Evolutionary conservation across 495 filamentous ascomycete genomes (phyloP).

Genomic region (Daldinia caldariorum): DNA sequence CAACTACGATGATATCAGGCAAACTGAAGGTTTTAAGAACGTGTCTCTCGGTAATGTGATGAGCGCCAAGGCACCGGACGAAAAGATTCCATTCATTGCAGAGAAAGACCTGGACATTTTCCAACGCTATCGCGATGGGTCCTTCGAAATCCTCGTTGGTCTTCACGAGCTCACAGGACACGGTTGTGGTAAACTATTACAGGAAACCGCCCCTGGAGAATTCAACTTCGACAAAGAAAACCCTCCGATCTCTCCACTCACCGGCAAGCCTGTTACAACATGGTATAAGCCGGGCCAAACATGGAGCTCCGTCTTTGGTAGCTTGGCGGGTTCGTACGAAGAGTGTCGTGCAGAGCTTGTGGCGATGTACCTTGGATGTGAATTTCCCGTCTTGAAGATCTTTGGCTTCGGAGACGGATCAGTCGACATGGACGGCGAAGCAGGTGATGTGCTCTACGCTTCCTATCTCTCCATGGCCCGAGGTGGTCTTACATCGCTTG

Average conservation of each 20-base stretch:
- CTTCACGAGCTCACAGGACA: conserved; percentile 96
- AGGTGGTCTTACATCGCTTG: conserved; percentile 82
- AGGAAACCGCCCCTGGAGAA: conserved; percentile 80
- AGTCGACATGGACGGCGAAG: conserved; percentile 73
- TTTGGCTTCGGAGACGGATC: conserved; percentile 88
- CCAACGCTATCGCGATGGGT: conserved; percentile 78
- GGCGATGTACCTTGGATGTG: conserved; percentile 90
- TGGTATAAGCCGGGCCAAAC: conserved; percentile 96
- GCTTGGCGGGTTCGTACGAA: conserved; percentile 86
- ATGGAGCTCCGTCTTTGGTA: conserved; percentile 91
- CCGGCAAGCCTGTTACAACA: conserved; percentile 76
- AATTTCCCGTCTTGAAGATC: conserved; percentile 86
- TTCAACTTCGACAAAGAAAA: conserved; percentile 88
- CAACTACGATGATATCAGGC: conserved; percentile 95
- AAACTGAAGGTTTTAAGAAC: conserved; percentile 97
- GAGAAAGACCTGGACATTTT: conserved; percentile 79
- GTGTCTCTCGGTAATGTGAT: conserved; percentile 92
- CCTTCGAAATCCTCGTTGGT: conserved; percentile 95
- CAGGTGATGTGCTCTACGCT: conserved; percentile 85
- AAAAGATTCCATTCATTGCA: conserved; percentile 87
- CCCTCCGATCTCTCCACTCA: conserved; percentile 83
- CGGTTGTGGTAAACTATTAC: conserved; percentile 92
- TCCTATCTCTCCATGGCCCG: conserved; percentile 93
- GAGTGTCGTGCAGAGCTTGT: conserved; percentile 80
- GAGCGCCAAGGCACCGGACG: conserved; percentile 86